Conservation (phyloP, 352 stramenopile genomes). For the Blastocystis sp. region DNA sequence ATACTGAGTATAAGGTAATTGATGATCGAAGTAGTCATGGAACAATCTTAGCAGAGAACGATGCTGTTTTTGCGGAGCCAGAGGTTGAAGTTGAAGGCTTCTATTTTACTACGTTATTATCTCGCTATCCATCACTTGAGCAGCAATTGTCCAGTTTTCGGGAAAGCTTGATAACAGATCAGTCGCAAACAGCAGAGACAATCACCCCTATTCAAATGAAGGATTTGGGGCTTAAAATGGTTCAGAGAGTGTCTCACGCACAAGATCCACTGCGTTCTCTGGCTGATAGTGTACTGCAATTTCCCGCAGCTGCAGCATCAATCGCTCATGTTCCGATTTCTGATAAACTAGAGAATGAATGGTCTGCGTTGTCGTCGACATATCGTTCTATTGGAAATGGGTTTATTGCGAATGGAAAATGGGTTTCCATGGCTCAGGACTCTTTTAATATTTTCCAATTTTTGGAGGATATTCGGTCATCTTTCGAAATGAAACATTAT, state of each 20-base stretch:
- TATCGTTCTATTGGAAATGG: constrained; percentile 69
- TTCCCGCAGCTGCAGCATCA: constrained; percentile 69
- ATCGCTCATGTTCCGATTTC: constrained; percentile 66
- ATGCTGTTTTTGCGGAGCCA: neutral
- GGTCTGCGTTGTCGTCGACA: constrained; percentile 66
- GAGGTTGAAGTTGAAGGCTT: constrained; percentile 63
- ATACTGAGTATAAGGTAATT: constrained; percentile 92
- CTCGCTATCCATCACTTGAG: constrained; percentile 64
- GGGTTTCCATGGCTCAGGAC: constrained; percentile 73
- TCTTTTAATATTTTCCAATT: constrained; percentile 86
- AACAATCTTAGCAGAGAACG: constrained; percentile 19
- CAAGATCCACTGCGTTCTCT: constrained; percentile 75
- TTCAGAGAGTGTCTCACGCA: constrained; percentile 72
- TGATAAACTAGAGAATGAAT: constrained; percentile 66
- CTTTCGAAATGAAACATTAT: neutral
- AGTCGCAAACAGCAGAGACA: constrained; percentile 68
- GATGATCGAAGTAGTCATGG: constrained; percentile 72
- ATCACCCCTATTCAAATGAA: constrained; percentile 72
- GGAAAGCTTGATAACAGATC: neutral
- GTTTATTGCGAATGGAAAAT: constrained; percentile 80
- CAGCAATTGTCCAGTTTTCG: constrained; percentile 61
- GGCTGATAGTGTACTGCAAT: constrained; percentile 78
- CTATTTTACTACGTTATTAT: constrained; percentile 65
- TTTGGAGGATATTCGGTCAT: constrained; percentile 72
- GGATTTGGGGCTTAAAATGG: constrained; percentile 77